Evolutionary conservation across 2,329 filamentous ascomycete genomes (phyloP).

Genomic region (Cryoendolithus antarcticus): DNA sequence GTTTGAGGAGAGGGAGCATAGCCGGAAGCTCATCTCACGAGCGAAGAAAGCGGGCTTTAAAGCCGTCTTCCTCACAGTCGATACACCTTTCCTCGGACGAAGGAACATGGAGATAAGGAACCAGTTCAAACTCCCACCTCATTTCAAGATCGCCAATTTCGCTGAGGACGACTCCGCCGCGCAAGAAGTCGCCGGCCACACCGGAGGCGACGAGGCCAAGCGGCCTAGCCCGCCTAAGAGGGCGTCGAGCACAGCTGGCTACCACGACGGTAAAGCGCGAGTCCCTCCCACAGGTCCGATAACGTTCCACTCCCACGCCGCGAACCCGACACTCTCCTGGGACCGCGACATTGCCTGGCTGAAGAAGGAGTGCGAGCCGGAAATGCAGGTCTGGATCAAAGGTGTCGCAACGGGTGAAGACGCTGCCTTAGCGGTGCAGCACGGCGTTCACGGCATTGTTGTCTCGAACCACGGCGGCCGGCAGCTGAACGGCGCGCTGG

Average conservation of each 20-base stretch:
- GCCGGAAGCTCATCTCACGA: slow-evolving; percentile 25
- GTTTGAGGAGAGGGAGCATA: slow-evolving; percentile 41
- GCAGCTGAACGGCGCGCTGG: slow-evolving; percentile 45
- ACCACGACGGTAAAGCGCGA: slow-evolving; percentile 19
- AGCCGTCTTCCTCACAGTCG: slow-evolving; percentile 45
- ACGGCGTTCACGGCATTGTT: slow-evolving; percentile 36
- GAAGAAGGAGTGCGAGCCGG: slow-evolving; percentile 29
- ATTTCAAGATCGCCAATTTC: slow-evolving; percentile 26
- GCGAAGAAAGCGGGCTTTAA: slow-evolving; percentile 37
- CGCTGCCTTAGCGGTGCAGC: slow-evolving; percentile 27
- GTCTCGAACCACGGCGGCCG: slow-evolving; percentile 45
- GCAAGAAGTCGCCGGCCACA: slow-evolving; percentile 3
- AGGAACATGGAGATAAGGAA: slow-evolving; percentile 44
- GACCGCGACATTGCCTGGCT: slow-evolving; percentile 39
- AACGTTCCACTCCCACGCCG: slow-evolving; percentile 28
- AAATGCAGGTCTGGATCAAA: slow-evolving; percentile 37
- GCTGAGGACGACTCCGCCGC: slow-evolving; percentile 12
- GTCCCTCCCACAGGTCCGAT: slow-evolving; percentile 23
- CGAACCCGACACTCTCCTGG: slow-evolving; percentile 34
- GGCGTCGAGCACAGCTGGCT: slow-evolving; percentile 6
- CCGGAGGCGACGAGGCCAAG: slow-evolving; percentile 4
- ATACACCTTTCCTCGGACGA: slow-evolving; percentile 42
- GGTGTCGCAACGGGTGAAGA: slow-evolving; percentile 29
- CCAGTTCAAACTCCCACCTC: slow-evolving; percentile 31
- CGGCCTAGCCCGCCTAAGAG: neutral